Percentiles rank a stretch among this genome's conserved stretches.
These are phyloP conservation scores for Aechmea fasciata DNA, from an alignment of 176 grass and related monocot genomes.

Conservation along the genomic window DNA sequence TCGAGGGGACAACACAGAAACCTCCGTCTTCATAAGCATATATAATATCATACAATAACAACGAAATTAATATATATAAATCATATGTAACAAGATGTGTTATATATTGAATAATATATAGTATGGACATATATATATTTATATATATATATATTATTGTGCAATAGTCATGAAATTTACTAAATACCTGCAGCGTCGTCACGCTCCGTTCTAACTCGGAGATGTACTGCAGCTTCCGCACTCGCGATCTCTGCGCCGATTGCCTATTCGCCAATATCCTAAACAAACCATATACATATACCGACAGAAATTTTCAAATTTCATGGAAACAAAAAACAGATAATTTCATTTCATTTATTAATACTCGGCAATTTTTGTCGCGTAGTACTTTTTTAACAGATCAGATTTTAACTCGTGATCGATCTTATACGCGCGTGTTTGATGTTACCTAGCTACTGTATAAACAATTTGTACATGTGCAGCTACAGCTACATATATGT, in stretches of 20 bases:
- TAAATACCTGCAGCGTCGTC: constrained; percentile 66
- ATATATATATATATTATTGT: background rate
- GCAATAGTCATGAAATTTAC: background rate
- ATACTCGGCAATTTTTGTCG: background rate
- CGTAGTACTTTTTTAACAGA: background rate
- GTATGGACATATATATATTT: background rate
- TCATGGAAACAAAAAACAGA: no score
- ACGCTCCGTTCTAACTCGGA: constrained; percentile 96
- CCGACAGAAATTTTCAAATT: no score
- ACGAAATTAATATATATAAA: background rate
- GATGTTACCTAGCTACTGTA: background rate
- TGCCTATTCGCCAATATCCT: constrained; percentile 97
- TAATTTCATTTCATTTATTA: no score
- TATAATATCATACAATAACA: background rate
- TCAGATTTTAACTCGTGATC: background rate
- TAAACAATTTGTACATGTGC: constrained; percentile 2
- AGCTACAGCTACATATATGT: no score
- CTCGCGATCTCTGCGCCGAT: constrained; percentile 90
- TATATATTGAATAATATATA: background rate
- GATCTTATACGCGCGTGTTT: no score
- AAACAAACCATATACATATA: constrained; percentile 1
- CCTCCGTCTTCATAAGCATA: constrained; percentile 49
- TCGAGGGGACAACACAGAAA: constrained; percentile 74
- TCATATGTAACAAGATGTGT: background rate
- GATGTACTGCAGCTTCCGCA: constrained; percentile 92